Evolutionary conservation across 2,329 filamentous ascomycete genomes (phyloP), one percentile per base, ranked within the genome.

Genomic region (Trichophyton mentagrophytes): DNA sequence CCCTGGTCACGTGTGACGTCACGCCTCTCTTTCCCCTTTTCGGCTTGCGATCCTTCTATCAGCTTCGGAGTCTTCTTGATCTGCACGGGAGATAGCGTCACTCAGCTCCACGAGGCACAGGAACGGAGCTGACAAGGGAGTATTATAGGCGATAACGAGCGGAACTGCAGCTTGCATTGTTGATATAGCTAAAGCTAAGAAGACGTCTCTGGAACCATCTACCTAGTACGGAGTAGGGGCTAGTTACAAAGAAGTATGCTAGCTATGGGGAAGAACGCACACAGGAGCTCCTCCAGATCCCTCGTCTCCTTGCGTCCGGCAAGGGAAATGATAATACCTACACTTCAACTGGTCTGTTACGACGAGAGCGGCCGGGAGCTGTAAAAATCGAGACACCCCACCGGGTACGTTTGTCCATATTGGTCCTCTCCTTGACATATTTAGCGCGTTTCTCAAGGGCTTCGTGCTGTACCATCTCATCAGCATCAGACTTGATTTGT

Each of bases 311-410:
- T 30, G 33, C 9, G 33, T 38, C 8, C 9, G 11, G 33, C 33
- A 38, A 38, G 33, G 33, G 25, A 9, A 38, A 13, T 38, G 33
- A 38, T 38, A 5, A 27, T 17, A 30, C 8, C 11, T 44, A 60
- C n/a, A 20, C 46, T 27, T 53, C 46, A 42, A 56, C 25, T n/a
- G 20, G 58, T 22, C 58, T 38, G 13, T 3, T 20, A 13, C 58
- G 58, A 15, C 60, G 62, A 46, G 62, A 58, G 5, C 60, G 60
- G 51, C 57, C 53, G 4, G 36, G 46, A 1, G 58, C 33, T 17
- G 61, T 65, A 36, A 65, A 65, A 11, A 65, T 40, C 2, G 63
- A 61, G 27, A 64, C 60, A 49, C 64, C 64, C 46, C 61, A 62
- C 22, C 58, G 61, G 38, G 62, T 44, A 20, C 57, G 62, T 40